phyloP scores from a whole-genome alignment of 129 eudicot species.

The Flaveria robusta region DNA sequence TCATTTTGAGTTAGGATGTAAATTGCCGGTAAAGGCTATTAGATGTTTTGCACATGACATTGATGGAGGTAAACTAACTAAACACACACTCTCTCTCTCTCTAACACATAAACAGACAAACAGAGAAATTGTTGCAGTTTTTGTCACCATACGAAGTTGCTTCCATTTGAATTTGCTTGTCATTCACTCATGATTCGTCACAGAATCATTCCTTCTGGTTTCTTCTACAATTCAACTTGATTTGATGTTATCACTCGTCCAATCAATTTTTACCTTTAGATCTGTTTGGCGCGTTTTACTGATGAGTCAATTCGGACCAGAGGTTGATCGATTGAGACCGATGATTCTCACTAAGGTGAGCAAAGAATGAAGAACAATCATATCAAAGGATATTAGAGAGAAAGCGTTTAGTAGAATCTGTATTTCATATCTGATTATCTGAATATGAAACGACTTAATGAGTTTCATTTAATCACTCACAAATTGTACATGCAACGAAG shows the following conservation, averaged over 20 bases:
- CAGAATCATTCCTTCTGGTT: slow-evolving; percentile 6
- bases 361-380: too few relatives aligned
- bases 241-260: slow-evolving; percentile 22
- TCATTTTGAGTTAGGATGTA: too few relatives aligned
- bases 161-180: slow-evolving; percentile 23
- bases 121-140: slow-evolving; percentile 7
- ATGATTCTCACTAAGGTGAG: too few relatives aligned
- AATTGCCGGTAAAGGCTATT: too few relatives aligned
- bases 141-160: not conserved
- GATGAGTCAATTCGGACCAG: slow-evolving; percentile 19
- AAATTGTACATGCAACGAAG: not conserved
- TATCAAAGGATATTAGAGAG: too few relatives aligned
- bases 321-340: not conserved
- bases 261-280: not conserved
- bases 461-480: not conserved
- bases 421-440: too few relatives aligned
- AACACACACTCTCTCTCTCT: too few relatives aligned
- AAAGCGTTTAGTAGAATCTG: too few relatives aligned
- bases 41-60: too few relatives aligned
- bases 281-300: slow-evolving; percentile 20
- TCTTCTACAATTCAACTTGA: slow-evolving; percentile 9
- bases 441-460: too few relatives aligned
- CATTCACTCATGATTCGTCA: slow-evolving; percentile 22
- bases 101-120: too few relatives aligned
- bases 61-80: too few relatives aligned